A percentile compares a stretch with the other conserved stretches of the same genome.
phyloP scores from a whole-genome alignment of 805 yeast genomes.

The Yamadazyma ubonensis region DNA sequence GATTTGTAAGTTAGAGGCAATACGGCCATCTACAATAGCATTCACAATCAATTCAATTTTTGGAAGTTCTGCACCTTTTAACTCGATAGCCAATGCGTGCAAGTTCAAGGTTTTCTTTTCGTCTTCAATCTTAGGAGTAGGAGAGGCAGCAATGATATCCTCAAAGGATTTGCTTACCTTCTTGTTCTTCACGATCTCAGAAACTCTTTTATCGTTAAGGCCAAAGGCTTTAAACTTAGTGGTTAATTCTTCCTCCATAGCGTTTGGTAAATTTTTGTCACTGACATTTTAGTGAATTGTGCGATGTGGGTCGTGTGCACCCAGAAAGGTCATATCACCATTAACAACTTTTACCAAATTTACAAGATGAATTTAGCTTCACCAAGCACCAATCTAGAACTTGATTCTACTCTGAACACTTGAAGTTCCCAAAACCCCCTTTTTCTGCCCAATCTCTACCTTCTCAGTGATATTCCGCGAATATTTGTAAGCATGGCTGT shows the following conservation, averaged over 20 bases:
- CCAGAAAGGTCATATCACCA: no score
- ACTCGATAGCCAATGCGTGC: conserved; percentile 73
- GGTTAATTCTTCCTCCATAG: conserved; percentile 24
- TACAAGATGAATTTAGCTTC: no score
- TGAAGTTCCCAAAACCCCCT: no score
- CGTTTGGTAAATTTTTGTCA: conserved; percentile 1
- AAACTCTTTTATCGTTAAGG: conserved; percentile 68
- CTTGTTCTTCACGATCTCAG: conserved; percentile 80
- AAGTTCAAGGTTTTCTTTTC: conserved; percentile 62
- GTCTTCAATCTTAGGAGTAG: conserved; percentile 30
- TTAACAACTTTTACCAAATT: no score
- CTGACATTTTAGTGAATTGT: neutral
- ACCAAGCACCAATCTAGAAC: no score
- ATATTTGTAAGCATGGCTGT: conserved; percentile 3
- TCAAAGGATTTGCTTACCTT: conserved; percentile 74
- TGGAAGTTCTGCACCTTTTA: conserved; percentile 56
- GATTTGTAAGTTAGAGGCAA: conserved; percentile 71
- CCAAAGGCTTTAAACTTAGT: conserved; percentile 51
- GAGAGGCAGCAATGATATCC: conserved; percentile 51
- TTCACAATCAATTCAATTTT: conserved; percentile 53
- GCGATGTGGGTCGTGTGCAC: conserved; percentile 5
- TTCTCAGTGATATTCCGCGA: neutral
- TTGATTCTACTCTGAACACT: no score
- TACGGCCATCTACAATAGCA: conserved; percentile 62
- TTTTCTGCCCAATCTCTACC: no score